phyloP scores from a whole-genome alignment of 345 rosid genomes.

The Citrus reticulata region DNA sequence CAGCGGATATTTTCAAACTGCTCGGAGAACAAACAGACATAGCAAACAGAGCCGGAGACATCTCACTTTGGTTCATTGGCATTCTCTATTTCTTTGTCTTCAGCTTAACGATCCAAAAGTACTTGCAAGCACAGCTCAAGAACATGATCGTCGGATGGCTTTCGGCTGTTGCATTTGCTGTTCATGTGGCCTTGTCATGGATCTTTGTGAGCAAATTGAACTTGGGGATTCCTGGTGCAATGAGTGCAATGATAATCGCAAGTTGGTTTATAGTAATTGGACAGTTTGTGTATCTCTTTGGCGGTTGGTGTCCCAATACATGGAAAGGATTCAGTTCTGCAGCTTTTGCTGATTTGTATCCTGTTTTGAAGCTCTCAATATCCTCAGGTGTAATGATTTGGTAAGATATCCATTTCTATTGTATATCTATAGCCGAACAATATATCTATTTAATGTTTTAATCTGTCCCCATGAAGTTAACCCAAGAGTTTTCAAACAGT shows the following conservation, averaged over 20 bases:
- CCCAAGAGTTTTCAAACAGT: no score
- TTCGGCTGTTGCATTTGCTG: constrained; percentile 10
- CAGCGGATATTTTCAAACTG: not conserved
- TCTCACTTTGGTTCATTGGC: constrained; percentile 6
- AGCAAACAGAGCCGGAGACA: not conserved
- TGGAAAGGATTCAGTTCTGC: constrained; percentile 61
- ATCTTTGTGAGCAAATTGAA: constrained; percentile 20
- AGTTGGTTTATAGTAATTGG: constrained; percentile 22
- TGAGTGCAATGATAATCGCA: constrained; percentile 27
- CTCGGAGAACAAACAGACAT: constrained; percentile 1
- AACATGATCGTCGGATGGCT: constrained; percentile 31
- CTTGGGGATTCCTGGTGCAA: constrained; percentile 32
- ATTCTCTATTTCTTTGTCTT: constrained; percentile 4
- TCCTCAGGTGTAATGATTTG: constrained; percentile 65
- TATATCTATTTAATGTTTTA: no score
- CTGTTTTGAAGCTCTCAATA: constrained; percentile 55
- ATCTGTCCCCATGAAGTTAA: no score
- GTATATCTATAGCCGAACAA: not conserved
- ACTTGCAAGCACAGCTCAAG: constrained; percentile 37
- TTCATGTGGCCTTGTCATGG: constrained; percentile 37
- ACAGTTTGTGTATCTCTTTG: constrained; percentile 35
- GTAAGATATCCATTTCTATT: constrained; percentile 17
- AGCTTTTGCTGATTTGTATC: constrained; percentile 43
- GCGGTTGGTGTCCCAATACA: constrained; percentile 67
- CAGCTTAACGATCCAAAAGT: constrained; percentile 25